Base-by-base conservation (phyloP, 805 yeast species). In the Debaryomyces maramus region DNA sequence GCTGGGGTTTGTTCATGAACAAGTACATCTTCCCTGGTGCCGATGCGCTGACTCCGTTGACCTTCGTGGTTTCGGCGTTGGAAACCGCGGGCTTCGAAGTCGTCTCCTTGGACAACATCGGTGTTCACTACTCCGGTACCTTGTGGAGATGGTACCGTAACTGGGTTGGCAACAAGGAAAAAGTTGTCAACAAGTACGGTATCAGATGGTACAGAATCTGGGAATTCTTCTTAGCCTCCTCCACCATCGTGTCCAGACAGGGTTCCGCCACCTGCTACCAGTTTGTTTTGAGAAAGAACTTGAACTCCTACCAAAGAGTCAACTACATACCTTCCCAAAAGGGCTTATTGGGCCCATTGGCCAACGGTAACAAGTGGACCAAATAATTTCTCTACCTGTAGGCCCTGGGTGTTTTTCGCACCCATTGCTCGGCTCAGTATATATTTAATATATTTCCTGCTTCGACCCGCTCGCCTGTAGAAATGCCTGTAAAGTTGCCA, bases 11-110 rank as follows among this genome's bases (percentile, higher is more conserved):
- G 61, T 88, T 88, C 68, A 89, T 88, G 96, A 88, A 89, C 80
- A 88, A 87, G 74, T 88, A 87, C 68, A 84, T 88, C 61, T 88
- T 88, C 88, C 96, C 97, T 32, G 97, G 97, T 67, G 96, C 96
- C 38, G 97, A 88, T 70, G 96, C 96, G 34, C 87, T 95, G 5
- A 89, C 97, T 41, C 97, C 97, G 27, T 77, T 89, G 53, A 88
- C 88, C 44, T 89, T 86, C 58, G 91, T 88, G 48, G 73, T 82
- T 45, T 77, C 84, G 47, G 71, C 77, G 46, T 77, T 88, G 60
- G 97, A 88, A 71, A 82, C 80, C 28, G 80, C 84, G 43, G 96
- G 96, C 3, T 88, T 88, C 60, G 97, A 88, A 72, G 79, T 87
- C 51, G 89, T 82, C 38, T 73, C 84, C 31, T 67, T 86, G 43